Evolutionary conservation across 148 eudicot species (phyloP), one percentile per base, ranked within the genome.

Genomic region (Vaccinium corymbosum): DNA sequence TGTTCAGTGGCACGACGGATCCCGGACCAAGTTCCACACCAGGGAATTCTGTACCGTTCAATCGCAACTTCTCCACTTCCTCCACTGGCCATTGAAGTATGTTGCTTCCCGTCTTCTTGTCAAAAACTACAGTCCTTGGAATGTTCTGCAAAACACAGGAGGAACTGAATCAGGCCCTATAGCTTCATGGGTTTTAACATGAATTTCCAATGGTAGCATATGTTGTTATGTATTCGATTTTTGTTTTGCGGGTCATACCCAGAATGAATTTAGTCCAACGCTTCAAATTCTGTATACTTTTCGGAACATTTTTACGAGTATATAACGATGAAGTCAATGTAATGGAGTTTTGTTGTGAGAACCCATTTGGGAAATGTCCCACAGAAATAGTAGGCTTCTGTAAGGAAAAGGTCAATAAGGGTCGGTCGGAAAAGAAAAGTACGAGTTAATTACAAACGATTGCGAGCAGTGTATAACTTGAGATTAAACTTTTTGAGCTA

Each of bases 51-150:
- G 72, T 78, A 57, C 81, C 81, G 12, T 75, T 90, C 35, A 85
- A 81, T 90, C 98, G 87, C 86, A 95, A 87, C 27, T 83, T 86
- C 85, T 94, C 91, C 25, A 95, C 84, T 75, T 95, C 98, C 71
- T 92, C 88, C 4, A 93, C 91, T 3, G 98, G 98, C 98, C 95
- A 93, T 61, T 95, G 97, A 32, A 95, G 85, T 80, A 95, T 55
- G 86, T 94, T 94, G 86, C 87, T 89, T n/a, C 92, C 88, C 0
- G 98, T 95, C 85, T 93, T 91, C 32, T 86, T 76, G 79, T 95
- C 98, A n/a, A 85, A 90, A 52, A 93, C 91, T 32, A 95, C 89
- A 4, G 90, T 91, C 83, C 98, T 93, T 49, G 98, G 98, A 84
- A 95, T 90, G 8, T 90, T 81, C 98, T 95, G 87, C 29, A 20